Conservation (phyloP, 768 basidiomycete genomes). For the Lactifluus volemus region DNA sequence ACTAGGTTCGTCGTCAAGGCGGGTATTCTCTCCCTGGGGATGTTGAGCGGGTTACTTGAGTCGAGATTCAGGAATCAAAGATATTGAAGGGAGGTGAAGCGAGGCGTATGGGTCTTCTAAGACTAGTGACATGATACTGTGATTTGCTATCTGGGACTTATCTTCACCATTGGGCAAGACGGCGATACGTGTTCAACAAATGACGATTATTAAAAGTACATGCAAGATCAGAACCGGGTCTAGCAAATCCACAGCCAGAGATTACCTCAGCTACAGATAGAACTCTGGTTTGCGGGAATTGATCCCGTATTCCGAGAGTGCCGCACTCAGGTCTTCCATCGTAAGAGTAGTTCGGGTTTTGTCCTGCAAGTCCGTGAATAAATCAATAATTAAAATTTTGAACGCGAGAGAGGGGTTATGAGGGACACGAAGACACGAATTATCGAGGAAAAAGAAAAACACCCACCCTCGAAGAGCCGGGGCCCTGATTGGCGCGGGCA, state of each 20-base stretch:
- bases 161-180: background rate
- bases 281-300: constrained; percentile 92
- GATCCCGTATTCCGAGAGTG: constrained; percentile 93
- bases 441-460: background rate
- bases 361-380: constrained; percentile 41
- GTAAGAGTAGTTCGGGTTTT: constrained; percentile 90
- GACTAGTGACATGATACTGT: background rate
- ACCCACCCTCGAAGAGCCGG: constrained; percentile 56
- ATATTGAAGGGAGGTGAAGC: background rate
- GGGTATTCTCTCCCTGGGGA: constrained; percentile 54
- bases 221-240: constrained; percentile 4
- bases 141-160: background rate
- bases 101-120: background rate
- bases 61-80: background rate
- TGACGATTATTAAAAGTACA: constrained; percentile 15
- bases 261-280: constrained; percentile 46
- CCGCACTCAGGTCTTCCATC: constrained; percentile 94
- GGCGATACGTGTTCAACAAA: constrained; percentile 6
- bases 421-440: background rate
- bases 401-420: background rate
- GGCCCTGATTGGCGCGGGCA: constrained; percentile 52
- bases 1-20: constrained; percentile 58
- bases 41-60: constrained; percentile 42
- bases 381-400: background rate
- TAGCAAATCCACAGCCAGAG: constrained; percentile 3